phyloP scores from a whole-genome alignment of 1,284 basidiomycete species.

The Xerocomus nothofagi region DNA sequence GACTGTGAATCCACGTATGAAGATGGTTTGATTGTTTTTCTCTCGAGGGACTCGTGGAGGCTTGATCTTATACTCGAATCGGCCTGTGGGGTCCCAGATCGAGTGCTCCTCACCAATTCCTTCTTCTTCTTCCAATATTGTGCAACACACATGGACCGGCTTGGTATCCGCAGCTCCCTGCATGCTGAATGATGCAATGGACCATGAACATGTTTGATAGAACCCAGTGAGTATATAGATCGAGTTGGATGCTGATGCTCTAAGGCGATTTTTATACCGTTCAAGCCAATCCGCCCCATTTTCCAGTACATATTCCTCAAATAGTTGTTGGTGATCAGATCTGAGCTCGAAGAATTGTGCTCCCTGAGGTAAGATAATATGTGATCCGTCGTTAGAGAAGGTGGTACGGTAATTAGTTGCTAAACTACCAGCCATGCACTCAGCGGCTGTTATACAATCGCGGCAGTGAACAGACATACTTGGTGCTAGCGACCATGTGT shows the following conservation, averaged over 20 bases:
- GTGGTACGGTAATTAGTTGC: neutral
- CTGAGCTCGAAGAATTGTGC: neutral
- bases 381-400: neutral
- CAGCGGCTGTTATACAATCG: neutral
- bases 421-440: neutral
- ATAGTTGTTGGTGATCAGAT: neutral
- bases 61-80: constrained; percentile 1
- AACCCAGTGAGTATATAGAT: constrained; percentile 10
- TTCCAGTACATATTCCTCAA: neutral
- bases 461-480: neutral
- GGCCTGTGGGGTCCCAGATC: constrained; percentile 4
- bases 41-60: neutral
- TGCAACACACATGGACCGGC: neutral
- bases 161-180: neutral
- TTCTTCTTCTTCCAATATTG: neutral
- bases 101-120: neutral
- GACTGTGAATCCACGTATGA: constrained; percentile 2
- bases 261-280: neutral
- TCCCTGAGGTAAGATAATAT: constrained; percentile 7
- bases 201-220: constrained; percentile 4
- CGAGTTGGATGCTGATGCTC: neutral
- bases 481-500: neutral
- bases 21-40: constrained; percentile 1
- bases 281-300: constrained; percentile 3
- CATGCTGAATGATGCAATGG: constrained; percentile 2